Evolutionary conservation across 805 yeast genomes (phyloP).

Genomic region (Blastobotrys mokoenaii): DNA sequence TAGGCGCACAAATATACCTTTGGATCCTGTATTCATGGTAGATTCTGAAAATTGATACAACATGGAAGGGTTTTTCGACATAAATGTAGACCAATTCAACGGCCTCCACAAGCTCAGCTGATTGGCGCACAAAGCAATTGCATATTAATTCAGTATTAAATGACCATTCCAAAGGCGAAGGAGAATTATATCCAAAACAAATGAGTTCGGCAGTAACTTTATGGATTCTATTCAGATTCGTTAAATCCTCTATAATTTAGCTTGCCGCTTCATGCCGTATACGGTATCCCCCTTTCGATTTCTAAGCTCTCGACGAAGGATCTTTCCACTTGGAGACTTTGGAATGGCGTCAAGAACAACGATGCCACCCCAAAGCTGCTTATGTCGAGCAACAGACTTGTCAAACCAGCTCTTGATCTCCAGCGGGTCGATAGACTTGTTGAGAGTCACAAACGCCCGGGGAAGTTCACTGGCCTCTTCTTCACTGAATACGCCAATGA

Average conservation of each 20-base stretch:
- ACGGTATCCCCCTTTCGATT: conserved; percentile 28
- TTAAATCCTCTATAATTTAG: background rate
- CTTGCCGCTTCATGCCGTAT: background rate
- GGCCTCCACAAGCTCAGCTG: too few relatives aligned
- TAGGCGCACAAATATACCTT: too few relatives aligned
- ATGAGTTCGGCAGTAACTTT: background rate
- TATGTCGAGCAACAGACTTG: conserved; percentile 29
- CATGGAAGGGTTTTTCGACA: too few relatives aligned
- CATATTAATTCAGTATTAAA: too few relatives aligned
- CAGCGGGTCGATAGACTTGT: conserved; percentile 16
- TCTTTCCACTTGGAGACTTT: conserved; percentile 91
- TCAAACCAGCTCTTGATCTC: conserved; percentile 29
- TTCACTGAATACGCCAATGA: conserved; percentile 59
- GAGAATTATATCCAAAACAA: too few relatives aligned
- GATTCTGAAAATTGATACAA: too few relatives aligned
- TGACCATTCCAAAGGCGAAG: too few relatives aligned
- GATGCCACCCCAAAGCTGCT: conserved; percentile 38
- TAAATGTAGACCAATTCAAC: too few relatives aligned
- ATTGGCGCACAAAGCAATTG: too few relatives aligned
- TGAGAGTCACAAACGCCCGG: conserved; percentile 29
- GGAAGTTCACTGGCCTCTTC: conserved; percentile 71
- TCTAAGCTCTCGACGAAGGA: conserved; percentile 83
- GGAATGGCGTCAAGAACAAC: conserved; percentile 76
- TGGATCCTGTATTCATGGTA: too few relatives aligned
- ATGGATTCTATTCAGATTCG: background rate